These are phyloP conservation scores for Buxus sempervirens DNA, from an alignment of 164 flowering plant species.

Conservation along the genomic window DNA sequence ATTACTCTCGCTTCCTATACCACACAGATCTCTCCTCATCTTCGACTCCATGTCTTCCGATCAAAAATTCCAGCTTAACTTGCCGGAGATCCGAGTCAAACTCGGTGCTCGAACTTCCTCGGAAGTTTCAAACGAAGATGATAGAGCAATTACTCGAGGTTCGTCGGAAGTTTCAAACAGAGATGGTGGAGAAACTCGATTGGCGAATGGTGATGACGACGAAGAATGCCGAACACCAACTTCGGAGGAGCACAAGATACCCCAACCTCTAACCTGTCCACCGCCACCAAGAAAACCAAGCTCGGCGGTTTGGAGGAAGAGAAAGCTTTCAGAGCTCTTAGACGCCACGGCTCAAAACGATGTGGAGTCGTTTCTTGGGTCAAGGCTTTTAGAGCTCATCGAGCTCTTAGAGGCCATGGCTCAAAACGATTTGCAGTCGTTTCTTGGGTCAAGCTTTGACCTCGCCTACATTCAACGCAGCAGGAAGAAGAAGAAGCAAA, in stretches of 20 bases:
- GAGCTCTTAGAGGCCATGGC: too few species aligned
- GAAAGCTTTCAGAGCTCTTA: slow-evolving; percentile 22
- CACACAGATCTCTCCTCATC: background rate
- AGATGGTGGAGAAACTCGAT: background rate
- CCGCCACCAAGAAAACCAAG: slow-evolving; percentile 33
- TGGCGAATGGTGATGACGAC: background rate
- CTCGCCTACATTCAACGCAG: background rate
- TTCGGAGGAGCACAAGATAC: slow-evolving; percentile 25
- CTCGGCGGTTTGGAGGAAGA: slow-evolving; percentile 12
- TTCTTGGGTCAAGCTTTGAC: slow-evolving; percentile 1
- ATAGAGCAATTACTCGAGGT: background rate
- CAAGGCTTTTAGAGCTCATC: slow-evolving; percentile 17
- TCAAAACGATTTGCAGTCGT: slow-evolving; percentile 15
- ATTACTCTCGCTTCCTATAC: background rate
- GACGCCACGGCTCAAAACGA: slow-evolving; percentile 16
- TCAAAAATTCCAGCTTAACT: slow-evolving; percentile 21
- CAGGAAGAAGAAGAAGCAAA: slow-evolving; percentile 7
- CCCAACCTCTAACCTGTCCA: slow-evolving; percentile 27
- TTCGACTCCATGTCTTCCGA: slow-evolving; percentile 22
- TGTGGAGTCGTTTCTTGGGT: too few species aligned
- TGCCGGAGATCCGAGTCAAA: slow-evolving; percentile 17
- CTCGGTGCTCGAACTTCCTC: background rate
- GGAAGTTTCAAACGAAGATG: background rate
- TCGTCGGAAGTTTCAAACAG: background rate
- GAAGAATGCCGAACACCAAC: slow-evolving; percentile 27